These are phyloP conservation scores for Stereocaulon alpinum DNA, from an alignment of 495 filamentous ascomycete species.

Conservation along the genomic window DNA sequence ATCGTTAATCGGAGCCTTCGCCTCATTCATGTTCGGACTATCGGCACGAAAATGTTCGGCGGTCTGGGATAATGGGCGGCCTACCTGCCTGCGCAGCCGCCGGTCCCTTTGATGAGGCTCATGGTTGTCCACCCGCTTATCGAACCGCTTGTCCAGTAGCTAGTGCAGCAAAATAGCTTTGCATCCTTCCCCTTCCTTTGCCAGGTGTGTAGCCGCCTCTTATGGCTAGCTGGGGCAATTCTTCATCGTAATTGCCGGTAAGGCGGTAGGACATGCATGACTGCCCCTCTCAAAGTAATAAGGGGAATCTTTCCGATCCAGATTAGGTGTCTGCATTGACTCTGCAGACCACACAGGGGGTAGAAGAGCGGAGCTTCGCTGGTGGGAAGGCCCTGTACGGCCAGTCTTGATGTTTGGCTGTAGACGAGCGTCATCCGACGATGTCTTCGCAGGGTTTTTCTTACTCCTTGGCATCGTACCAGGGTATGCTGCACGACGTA, in stretches of 20 bases:
- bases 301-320: slow-evolving; percentile 7
- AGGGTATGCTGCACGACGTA: not conserved
- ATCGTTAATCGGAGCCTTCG: too few relatives aligned
- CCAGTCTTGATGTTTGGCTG: not conserved
- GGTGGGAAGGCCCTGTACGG: not conserved
- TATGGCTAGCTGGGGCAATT: too few relatives aligned
- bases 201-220: not conserved
- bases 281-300: not conserved
- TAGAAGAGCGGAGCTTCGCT: not conserved
- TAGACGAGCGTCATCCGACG: slow-evolving; percentile 10
- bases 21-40: too few relatives aligned
- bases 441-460: slow-evolving; percentile 8
- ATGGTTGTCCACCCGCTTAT: not conserved
- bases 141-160: not conserved
- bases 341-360: not conserved
- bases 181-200: not conserved
- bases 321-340: not conserved
- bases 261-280: slow-evolving; percentile 1
- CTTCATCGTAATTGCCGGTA: not conserved
- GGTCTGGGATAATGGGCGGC: too few relatives aligned
- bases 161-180: not conserved
- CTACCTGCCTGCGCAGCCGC: too few relatives aligned
- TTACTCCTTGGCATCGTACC: slow-evolving; percentile 5
- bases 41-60: too few relatives aligned
- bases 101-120: too few relatives aligned